Evolutionary conservation across 495 filamentous ascomycete genomes (phyloP).

Genomic region (Penicillium chermesinum): DNA sequence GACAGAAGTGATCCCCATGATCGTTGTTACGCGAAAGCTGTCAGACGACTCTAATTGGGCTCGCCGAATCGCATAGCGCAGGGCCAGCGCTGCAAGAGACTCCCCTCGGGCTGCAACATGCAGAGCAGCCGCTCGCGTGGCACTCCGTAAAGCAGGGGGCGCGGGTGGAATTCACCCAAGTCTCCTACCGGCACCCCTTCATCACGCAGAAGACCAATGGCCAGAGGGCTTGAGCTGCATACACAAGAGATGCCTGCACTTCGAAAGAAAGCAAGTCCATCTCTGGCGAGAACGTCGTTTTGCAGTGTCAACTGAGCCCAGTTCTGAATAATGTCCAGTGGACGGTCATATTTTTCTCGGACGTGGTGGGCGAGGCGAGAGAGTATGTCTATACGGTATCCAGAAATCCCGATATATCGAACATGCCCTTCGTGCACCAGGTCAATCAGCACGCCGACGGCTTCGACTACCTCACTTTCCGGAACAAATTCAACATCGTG

Average conservation of each 20-base stretch:
- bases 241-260: constrained; percentile 67
- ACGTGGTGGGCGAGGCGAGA: constrained; percentile 60
- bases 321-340: constrained; percentile 74
- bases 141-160: constrained; percentile 54
- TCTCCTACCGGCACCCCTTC: constrained; percentile 65
- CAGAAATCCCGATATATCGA: constrained; percentile 79
- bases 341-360: constrained; percentile 61
- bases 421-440: constrained; percentile 58
- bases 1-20: constrained; percentile 18
- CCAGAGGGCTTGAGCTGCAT: constrained; percentile 73
- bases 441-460: constrained; percentile 59
- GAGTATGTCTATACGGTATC: constrained; percentile 66
- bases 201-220: constrained; percentile 71
- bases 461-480: constrained; percentile 45
- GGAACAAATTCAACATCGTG: constrained; percentile 62
- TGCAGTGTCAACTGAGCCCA: constrained; percentile 84
- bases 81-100: constrained; percentile 48
- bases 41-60: constrained; percentile 9
- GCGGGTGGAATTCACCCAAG: constrained; percentile 77
- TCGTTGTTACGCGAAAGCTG: constrained; percentile 14
- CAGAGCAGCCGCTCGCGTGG: constrained; percentile 45
- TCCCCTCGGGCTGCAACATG: constrained; percentile 53
- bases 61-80: constrained; percentile 14
- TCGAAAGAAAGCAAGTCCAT: constrained; percentile 50
- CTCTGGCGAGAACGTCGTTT: constrained; percentile 54